Conservation (phyloP, 345 rosid species). For the Erodium maritimum region DNA sequence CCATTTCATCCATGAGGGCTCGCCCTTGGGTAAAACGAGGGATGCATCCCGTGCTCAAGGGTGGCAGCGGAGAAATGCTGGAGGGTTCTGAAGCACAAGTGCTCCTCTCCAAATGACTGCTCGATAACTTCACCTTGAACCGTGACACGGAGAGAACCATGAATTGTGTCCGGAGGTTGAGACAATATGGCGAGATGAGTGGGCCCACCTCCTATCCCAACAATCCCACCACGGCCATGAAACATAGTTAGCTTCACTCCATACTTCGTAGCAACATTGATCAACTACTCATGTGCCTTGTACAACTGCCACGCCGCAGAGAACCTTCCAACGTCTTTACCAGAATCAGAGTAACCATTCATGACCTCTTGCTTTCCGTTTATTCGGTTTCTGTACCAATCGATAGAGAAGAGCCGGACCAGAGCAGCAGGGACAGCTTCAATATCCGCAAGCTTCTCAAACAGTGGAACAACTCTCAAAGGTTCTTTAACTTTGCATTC, state of each 20-base stretch:
- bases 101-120: too few species aligned
- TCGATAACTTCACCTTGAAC: too few species aligned
- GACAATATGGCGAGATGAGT: slow-evolving; percentile 96
- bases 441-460: too few species aligned
- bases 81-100: too few species aligned
- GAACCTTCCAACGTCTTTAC: slow-evolving; percentile 94
- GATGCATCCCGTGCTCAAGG: slow-evolving; percentile 91
- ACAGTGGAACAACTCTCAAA: slow-evolving; percentile 83
- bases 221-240: too few species aligned
- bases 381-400: too few species aligned
- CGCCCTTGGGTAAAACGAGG: slow-evolving; percentile 95
- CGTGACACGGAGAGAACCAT: too few species aligned
- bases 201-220: slow-evolving; percentile 97
- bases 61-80: slow-evolving; percentile 97
- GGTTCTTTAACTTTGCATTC: slow-evolving; percentile 78
- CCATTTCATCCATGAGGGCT: slow-evolving; percentile 89
- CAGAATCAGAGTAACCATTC: slow-evolving; percentile 97
- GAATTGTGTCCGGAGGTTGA: slow-evolving; percentile 93
- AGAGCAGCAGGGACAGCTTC: too few species aligned
- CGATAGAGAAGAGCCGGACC: too few species aligned
- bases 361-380: slow-evolving; percentile 94
- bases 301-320: slow-evolving; percentile 98
- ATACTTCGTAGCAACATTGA: slow-evolving; percentile 70
- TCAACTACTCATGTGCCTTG: slow-evolving; percentile 93
- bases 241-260: slow-evolving; percentile 92